A percentile compares a stretch with the other conserved stretches of the same genome.
Evolutionary conservation across 306 rosid species (phyloP).

Genomic region (Castanea sativa): DNA sequence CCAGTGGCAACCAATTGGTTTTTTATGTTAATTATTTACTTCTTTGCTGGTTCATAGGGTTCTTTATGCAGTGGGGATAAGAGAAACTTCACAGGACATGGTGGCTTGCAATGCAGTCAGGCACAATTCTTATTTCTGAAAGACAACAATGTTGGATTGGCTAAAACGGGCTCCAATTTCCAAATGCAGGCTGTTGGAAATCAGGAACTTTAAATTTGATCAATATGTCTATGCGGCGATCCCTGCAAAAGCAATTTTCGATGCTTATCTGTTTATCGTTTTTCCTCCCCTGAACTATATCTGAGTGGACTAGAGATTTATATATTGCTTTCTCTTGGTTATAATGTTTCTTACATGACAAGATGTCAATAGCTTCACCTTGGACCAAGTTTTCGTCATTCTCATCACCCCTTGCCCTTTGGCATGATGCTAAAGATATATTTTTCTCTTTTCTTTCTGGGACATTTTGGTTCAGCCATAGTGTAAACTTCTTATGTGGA

Average conservation of each 20-base stretch:
- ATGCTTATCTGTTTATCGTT: not conserved
- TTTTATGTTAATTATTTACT: not conserved
- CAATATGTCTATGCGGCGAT: not conserved
- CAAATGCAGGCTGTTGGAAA: not conserved
- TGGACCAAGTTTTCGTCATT: slow-evolving; percentile 11
- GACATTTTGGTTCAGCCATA: too few species aligned
- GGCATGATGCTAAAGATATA: not conserved
- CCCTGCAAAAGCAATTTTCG: not conserved
- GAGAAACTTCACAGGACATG: not conserved
- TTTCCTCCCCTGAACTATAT: not conserved
- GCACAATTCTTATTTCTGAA: not conserved
- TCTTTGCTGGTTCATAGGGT: not conserved
- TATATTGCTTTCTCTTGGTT: not conserved
- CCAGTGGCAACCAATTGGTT: not conserved
- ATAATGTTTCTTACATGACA: not conserved
- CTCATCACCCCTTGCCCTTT: slow-evolving; percentile 20
- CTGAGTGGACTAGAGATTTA: not conserved
- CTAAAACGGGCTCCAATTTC: not conserved
- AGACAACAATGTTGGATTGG: not conserved
- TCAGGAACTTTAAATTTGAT: not conserved
- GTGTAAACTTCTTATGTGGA: too few species aligned
- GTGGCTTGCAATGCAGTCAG: not conserved
- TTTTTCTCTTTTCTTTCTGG: not conserved
- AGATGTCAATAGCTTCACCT: not conserved
- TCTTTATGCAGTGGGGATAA: slow-evolving; percentile 8